Evolutionary conservation across 2,329 filamentous ascomycete species (phyloP).

Genomic region (Clonostachys chloroleuca): DNA sequence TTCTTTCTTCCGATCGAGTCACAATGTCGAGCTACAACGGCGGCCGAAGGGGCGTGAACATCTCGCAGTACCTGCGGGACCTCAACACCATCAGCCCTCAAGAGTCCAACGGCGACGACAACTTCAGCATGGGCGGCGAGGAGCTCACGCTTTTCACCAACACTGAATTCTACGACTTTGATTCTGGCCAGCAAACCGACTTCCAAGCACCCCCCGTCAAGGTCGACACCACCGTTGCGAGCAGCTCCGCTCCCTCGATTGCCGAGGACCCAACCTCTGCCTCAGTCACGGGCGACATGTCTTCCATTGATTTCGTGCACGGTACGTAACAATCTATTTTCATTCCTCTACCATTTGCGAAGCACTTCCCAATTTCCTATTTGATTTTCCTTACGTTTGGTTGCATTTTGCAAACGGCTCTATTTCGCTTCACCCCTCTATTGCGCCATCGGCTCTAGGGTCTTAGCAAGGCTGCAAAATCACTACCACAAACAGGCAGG

Average conservation of each 20-base stretch:
- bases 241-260: constrained; percentile 19
- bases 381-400: constrained; percentile 5
- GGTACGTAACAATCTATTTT: constrained; percentile 30
- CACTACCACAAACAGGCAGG: background rate
- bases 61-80: constrained; percentile 84
- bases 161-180: constrained; percentile 77
- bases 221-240: constrained; percentile 23
- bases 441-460: background rate
- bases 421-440: background rate
- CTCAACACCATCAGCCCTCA: constrained; percentile 72
- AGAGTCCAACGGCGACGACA: constrained; percentile 47
- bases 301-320: constrained; percentile 44
- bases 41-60: constrained; percentile 76
- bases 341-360: background rate
- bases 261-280: constrained; percentile 29
- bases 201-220: constrained; percentile 46
- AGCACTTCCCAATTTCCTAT: constrained; percentile 2
- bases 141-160: constrained; percentile 79
- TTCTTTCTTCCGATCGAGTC: background rate
- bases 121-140: constrained; percentile 58
- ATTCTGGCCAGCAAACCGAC: constrained; percentile 57
- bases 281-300: constrained; percentile 39
- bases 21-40: constrained; percentile 66
- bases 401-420: background rate
- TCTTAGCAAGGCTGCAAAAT: background rate